Evolutionary conservation across 352 stramenopile genomes (phyloP).

Genomic region (Phytophthora syringae): DNA sequence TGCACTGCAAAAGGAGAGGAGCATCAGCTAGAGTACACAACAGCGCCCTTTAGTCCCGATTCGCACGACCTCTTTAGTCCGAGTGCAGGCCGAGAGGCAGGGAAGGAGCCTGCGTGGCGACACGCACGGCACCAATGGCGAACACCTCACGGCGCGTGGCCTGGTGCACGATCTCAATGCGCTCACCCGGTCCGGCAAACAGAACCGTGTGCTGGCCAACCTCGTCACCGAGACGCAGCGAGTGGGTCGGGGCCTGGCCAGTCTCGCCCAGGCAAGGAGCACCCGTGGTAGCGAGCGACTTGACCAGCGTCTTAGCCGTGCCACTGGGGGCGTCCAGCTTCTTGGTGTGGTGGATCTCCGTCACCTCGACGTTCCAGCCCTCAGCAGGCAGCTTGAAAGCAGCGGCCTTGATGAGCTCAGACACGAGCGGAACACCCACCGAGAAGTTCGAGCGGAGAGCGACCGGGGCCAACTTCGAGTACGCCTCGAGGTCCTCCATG

Average conservation of each 20-base stretch:
- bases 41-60: slow-evolving; percentile 12
- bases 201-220: slow-evolving; percentile 86
- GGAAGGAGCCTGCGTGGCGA: slow-evolving; percentile 59
- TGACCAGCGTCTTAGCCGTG: slow-evolving; percentile 82
- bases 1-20: slow-evolving; percentile 20
- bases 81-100: slow-evolving; percentile 67
- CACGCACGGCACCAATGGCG: slow-evolving; percentile 74
- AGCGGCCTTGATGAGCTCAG: slow-evolving; percentile 71
- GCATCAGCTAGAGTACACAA: slow-evolving; percentile 33
- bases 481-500: slow-evolving; percentile 61
- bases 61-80: slow-evolving; percentile 43
- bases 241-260: slow-evolving; percentile 63
- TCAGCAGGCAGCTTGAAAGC: slow-evolving; percentile 77
- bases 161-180: slow-evolving; percentile 88
- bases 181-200: slow-evolving; percentile 79
- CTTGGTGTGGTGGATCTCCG: slow-evolving; percentile 87
- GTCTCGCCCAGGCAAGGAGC: slow-evolving; percentile 55
- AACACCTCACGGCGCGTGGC: slow-evolving; percentile 84
- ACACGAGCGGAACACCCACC: slow-evolving; percentile 80
- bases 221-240: slow-evolving; percentile 80
- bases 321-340: slow-evolving; percentile 86
- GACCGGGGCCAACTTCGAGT: slow-evolving; percentile 65
- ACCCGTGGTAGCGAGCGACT: slow-evolving; percentile 66
- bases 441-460: slow-evolving; percentile 88
- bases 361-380: slow-evolving; percentile 84